Conservation (phyloP, 495 filamentous ascomycete genomes). For the Clohesyomyces aquaticus region DNA sequence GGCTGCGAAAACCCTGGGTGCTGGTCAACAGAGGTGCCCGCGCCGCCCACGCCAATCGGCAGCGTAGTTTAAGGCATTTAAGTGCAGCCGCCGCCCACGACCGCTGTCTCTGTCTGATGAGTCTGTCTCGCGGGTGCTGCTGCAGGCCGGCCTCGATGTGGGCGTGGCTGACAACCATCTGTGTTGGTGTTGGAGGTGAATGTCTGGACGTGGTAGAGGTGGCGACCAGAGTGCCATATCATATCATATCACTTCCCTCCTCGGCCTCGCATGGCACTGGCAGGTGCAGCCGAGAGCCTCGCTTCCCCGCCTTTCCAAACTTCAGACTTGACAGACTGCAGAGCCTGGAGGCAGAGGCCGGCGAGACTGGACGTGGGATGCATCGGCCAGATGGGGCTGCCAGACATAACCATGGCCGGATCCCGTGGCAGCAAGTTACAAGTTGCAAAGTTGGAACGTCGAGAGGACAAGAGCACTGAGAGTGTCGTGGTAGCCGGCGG, state of each 20-base stretch:
- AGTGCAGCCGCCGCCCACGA: too few relatives aligned
- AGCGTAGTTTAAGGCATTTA: too few relatives aligned
- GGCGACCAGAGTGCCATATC: too few relatives aligned
- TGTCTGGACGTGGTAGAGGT: too few relatives aligned
- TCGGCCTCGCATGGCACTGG: not conserved
- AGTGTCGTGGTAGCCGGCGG: conserved; percentile 9
- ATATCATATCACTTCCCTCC: too few relatives aligned
- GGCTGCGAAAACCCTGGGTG: conserved; percentile 32
- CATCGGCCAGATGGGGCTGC: conserved; percentile 9
- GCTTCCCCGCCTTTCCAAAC: not conserved
- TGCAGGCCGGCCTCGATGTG: too few relatives aligned
- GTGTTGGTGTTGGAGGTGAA: too few relatives aligned
- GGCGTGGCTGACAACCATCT: too few relatives aligned
- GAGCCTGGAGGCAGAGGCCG: too few relatives aligned
- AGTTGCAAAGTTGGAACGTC: not conserved
- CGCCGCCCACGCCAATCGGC: conserved; percentile 1
- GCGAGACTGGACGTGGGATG: not conserved
- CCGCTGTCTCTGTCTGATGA: too few relatives aligned
- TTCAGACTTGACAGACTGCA: too few relatives aligned
- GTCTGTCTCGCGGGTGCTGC: too few relatives aligned
- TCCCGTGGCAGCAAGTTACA: not conserved
- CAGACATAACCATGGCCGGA: conserved; percentile 2
- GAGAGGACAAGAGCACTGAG: not conserved
- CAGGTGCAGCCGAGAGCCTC: not conserved
- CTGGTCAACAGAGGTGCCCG: conserved; percentile 17